Evolutionary conservation across 2,329 filamentous ascomycete species (phyloP).

Genomic region (Fusarium abutilonis): DNA sequence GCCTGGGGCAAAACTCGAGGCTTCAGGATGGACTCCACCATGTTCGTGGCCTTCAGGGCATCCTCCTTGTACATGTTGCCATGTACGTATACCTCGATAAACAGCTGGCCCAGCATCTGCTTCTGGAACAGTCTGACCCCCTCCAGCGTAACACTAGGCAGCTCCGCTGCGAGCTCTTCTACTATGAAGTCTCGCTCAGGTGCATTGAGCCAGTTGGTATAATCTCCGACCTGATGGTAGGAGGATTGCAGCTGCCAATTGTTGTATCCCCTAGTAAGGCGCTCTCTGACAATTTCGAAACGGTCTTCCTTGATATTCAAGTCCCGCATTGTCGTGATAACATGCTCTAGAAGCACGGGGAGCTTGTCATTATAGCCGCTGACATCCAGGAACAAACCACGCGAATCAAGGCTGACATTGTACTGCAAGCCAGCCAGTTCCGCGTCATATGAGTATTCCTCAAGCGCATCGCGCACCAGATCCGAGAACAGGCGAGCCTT

Average conservation of each 20-base stretch:
- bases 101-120: constrained; percentile 81
- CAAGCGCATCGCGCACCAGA: constrained; percentile 85
- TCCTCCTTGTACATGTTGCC: constrained; percentile 97
- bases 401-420: constrained; percentile 74
- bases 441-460: constrained; percentile 95
- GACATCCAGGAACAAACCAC: constrained; percentile 80
- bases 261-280: constrained; percentile 76
- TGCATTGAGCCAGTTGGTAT: constrained; percentile 79
- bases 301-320: constrained; percentile 85
- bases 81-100: constrained; percentile 88
- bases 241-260: constrained; percentile 91
- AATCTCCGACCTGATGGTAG: constrained; percentile 87
- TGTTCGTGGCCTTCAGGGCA: constrained; percentile 82
- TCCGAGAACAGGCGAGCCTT: constrained; percentile 85
- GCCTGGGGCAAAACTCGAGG: constrained; percentile 76
- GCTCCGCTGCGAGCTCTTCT: constrained; percentile 80
- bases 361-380: constrained; percentile 98
- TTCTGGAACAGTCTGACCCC: constrained; percentile 82
- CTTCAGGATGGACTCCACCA: constrained; percentile 81
- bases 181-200: constrained; percentile 78
- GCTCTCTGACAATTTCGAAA: constrained; percentile 91
- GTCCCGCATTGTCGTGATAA: constrained; percentile 84
- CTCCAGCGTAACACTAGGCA: constrained; percentile 77
- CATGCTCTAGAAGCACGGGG: constrained; percentile 87
- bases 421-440: constrained; percentile 92